Evolutionary conservation across 2,329 filamentous ascomycete species (phyloP), one percentile per base, ranked within the genome.

Genomic region (Eutypella sp.): DNA sequence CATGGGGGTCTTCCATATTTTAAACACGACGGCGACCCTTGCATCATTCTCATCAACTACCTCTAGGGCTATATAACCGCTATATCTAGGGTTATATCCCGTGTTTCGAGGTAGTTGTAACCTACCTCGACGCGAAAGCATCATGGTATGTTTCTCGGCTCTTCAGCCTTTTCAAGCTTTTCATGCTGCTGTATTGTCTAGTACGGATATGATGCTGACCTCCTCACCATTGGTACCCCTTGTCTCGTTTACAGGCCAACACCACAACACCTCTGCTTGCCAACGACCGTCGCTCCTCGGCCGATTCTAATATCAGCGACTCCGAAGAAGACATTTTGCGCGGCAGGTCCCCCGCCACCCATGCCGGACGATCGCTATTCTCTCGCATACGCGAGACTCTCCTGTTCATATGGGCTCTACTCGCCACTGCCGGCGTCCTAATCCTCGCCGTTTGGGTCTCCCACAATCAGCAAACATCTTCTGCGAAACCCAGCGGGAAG

Each of bases 381-480:
- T 48, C 52, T 48, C 78, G 79, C 65, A 64, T 78, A 46, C 81
- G 86, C 50, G 89, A 96, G 63, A 66, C 87, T 43, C 78, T 84
- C 20, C 70, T 95, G 51, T 91, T 96, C 62, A 68, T 78, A 41
- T 96, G 91, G 90, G 89, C 90, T 5, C 67, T 93, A 15, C 57
- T 92, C 20, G 89, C 90, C 16, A 96, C 90, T 0, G 80, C 84
- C 6, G 79, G 79, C 39, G 83, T 95, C 42, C 82, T 96, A 54
- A 71, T 95, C 25, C 75, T 96, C 18, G 87, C 87, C 3, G 86
- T 93, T n/a, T 75, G 74, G 69, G 68, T 87, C 15, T 87, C 89
- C 61, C 89, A 96, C 66, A 78, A 82, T 57, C 74, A 81, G 50
- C 71, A 76, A 46, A 75, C 73, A 10, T 56, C 64, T 34, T 58